Evolutionary conservation across 2,329 filamentous ascomycete genomes (phyloP), one percentile per base, ranked within the genome.

Genomic region (Sporothrix humicola): DNA sequence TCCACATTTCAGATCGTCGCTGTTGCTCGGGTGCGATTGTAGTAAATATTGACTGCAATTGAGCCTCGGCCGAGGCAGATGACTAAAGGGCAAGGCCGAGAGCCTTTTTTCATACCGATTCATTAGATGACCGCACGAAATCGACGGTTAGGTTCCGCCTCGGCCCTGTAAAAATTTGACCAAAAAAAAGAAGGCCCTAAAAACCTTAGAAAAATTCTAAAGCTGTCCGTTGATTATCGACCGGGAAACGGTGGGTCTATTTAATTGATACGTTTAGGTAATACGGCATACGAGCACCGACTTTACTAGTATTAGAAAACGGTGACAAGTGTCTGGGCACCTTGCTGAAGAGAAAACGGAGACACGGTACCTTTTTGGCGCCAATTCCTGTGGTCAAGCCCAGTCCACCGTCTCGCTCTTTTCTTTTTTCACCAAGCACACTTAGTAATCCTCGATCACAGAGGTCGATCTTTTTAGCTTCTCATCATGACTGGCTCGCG

Each of bases 211-310:
- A 26, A 48, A 50, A 46, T 2, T 44, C 0, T 65, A 9, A 13
- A 63, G n/a, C 10, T 65, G 13, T 17, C 26, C 26, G n/a, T 59
- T 10, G 37, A 65, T 20, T 10, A 65, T 65, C 59, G 59, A 46
- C 59, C 59, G 42, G 37, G 59, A 65, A 65, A 65, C 37, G 37
- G 59, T 65, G 59, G 59, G 59, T 23, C 37, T 46, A 9, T n/a
- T 15, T 46, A 13, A 46, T 46, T 65, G 37, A 37, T 54, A 37
- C 31, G 58, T 37, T 37, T 37, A 37, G 31, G 31, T 37, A 2
- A 37, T 37, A 37, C 31, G 31, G 5, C 31, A 37, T 37, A 37
- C 31, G 31, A 37, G 31, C 4, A 37, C 31, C 31, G 4, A 37
- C 31, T 37, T 37, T 37, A 6, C 7, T 37, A 61, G 31, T 37